These are phyloP conservation scores for Eucalyptus curtisii DNA, from an alignment of 345 rosid genomes.

Conservation along the genomic window DNA sequence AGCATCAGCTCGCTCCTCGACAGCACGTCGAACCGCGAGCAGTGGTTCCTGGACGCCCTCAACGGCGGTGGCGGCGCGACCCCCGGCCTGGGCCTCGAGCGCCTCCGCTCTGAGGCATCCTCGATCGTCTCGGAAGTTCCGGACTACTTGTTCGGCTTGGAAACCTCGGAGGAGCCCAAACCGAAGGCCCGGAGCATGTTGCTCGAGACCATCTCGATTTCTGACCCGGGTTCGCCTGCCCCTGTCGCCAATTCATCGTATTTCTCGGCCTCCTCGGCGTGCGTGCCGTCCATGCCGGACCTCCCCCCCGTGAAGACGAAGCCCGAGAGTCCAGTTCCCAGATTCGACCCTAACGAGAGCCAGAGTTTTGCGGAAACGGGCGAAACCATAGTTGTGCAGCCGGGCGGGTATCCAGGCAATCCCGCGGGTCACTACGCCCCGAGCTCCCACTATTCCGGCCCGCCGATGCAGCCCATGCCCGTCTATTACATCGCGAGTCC, in stretches of 20 bases:
- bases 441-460: slow-evolving; percentile 40
- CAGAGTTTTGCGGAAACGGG: slow-evolving; percentile 4
- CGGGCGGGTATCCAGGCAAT: slow-evolving; percentile 27
- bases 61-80: slow-evolving; percentile 31
- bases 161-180: slow-evolving; percentile 58
- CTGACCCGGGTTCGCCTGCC: slow-evolving; percentile 90
- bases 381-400: slow-evolving; percentile 26
- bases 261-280: slow-evolving; percentile 54
- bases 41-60: slow-evolving; percentile 89
- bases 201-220: slow-evolving; percentile 46
- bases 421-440: slow-evolving; percentile 49
- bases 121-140: slow-evolving; percentile 85
- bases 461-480: slow-evolving; percentile 36
- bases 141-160: slow-evolving; percentile 84
- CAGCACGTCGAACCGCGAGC: slow-evolving; percentile 70
- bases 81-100: slow-evolving; percentile 43
- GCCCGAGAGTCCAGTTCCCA: slow-evolving; percentile 32
- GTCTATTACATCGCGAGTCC: slow-evolving; percentile 52
- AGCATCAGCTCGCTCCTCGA: slow-evolving; percentile 85
- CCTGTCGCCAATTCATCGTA: slow-evolving; percentile 61
- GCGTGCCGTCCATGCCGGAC: slow-evolving; percentile 45
- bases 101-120: slow-evolving; percentile 74
- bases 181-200: slow-evolving; percentile 18
- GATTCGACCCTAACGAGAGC: slow-evolving; percentile 3
- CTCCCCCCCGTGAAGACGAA: slow-evolving; percentile 63